A percentile compares a stretch with the other conserved stretches of the same genome.
These are phyloP conservation scores for Lathyrus sativus DNA, from an alignment of 306 rosid genomes.

Conservation along the genomic window DNA sequence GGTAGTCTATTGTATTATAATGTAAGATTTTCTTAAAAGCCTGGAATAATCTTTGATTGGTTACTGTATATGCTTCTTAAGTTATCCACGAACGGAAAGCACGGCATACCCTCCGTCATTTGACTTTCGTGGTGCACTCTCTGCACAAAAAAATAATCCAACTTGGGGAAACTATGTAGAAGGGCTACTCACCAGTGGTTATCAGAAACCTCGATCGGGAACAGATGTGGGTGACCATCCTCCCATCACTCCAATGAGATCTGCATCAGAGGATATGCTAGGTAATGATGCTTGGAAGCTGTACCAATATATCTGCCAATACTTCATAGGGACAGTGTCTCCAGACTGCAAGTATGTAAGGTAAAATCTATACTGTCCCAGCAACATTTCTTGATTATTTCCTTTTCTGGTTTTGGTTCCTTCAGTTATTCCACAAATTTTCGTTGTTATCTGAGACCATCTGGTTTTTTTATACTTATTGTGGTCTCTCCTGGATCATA, in stretches of 20 bases:
- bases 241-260: constrained; percentile 88
- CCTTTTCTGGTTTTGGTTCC: constrained; percentile 35
- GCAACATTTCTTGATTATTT: constrained; percentile 6
- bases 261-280: constrained; percentile 80
- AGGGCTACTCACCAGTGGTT: constrained; percentile 65
- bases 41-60: constrained; percentile 32
- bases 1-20: constrained; percentile 28
- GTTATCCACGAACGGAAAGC: constrained; percentile 98
- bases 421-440: constrained; percentile 31
- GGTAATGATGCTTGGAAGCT: constrained; percentile 90
- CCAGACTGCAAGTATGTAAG: constrained; percentile 90
- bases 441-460: neutral
- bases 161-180: constrained; percentile 72
- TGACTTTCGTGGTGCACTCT: constrained; percentile 80
- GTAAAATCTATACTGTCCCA: constrained; percentile 44
- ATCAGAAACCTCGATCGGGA: constrained; percentile 75
- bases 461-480: constrained; percentile 31
- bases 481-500: constrained; percentile 14
- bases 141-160: constrained; percentile 68
- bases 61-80: constrained; percentile 49
- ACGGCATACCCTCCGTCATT: constrained; percentile 92
- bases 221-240: constrained; percentile 97
- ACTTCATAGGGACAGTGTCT: constrained; percentile 87
- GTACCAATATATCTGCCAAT: constrained; percentile 86
- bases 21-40: constrained; percentile 8